Conservation (phyloP, 306 rosid species). For the Trifolium repens region DNA sequence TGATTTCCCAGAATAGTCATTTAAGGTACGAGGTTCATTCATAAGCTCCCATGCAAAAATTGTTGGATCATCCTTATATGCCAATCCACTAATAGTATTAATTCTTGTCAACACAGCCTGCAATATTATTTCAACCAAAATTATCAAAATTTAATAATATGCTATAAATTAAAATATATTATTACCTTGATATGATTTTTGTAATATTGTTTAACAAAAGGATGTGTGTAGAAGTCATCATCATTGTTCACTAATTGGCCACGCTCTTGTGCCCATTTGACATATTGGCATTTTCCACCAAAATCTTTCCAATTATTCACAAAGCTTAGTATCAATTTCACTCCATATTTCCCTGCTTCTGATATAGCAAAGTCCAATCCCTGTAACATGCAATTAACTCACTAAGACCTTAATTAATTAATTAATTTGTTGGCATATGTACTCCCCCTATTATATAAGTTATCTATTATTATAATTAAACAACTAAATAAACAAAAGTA, state of each 20-base stretch:
- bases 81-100: constrained; percentile 18
- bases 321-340: constrained; percentile 14
- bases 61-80: constrained; percentile 24
- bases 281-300: constrained; percentile 31
- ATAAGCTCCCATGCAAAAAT: constrained; percentile 50
- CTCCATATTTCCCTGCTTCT: constrained; percentile 38
- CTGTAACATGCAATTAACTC: background rate
- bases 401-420: too few species aligned
- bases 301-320: constrained; percentile 33
- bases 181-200: constrained; percentile 36
- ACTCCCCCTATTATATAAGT: too few species aligned
- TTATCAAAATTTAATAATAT: too few species aligned
- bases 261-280: constrained; percentile 31
- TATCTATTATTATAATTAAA: too few species aligned
- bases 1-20: constrained; percentile 35
- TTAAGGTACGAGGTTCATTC: constrained; percentile 50
- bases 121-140: background rate
- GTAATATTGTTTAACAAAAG: constrained; percentile 20
- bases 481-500: too few species aligned
- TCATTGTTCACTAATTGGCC: background rate
- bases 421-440: too few species aligned
- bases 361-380: constrained; percentile 39
- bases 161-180: too few species aligned
- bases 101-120: constrained; percentile 31
- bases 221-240: constrained; percentile 25